Conservation (phyloP, 208 protist genomes). For the Leishmania lainsoni region DNA sequence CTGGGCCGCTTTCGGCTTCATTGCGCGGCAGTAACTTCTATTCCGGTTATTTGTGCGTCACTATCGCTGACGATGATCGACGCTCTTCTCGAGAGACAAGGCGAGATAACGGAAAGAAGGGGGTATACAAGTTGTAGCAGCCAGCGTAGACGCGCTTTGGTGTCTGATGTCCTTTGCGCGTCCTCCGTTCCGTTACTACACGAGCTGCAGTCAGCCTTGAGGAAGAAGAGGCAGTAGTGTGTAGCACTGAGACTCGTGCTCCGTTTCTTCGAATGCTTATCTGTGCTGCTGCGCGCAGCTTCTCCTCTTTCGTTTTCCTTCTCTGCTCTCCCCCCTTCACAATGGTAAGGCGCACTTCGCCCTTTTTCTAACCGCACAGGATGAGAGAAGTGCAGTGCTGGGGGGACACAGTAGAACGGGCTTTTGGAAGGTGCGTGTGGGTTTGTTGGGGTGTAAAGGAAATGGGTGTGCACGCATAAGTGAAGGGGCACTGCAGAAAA, state of each 20-base stretch:
- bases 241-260: too few relatives aligned
- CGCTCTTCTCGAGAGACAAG: background rate
- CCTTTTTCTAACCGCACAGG: too few relatives aligned
- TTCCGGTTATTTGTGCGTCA: background rate
- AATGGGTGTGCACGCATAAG: background rate
- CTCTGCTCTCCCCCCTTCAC: background rate
- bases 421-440: too few relatives aligned
- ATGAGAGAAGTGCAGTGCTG: background rate
- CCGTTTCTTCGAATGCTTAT: background rate
- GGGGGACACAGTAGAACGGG: background rate
- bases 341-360: too few relatives aligned
- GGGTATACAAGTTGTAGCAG: background rate
- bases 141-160: background rate
- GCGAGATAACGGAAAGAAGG: background rate
- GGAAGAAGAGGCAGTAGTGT: too few relatives aligned
- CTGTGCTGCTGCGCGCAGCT: background rate
- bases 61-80: background rate
- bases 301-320: background rate
- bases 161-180: background rate
- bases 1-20: conserved; percentile 77
- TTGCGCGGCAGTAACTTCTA: conserved; percentile 13
- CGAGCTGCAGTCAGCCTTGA: background rate
- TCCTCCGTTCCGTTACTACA: background rate
- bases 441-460: background rate
- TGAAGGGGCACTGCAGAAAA: background rate